A percentile compares a stretch with the other conserved stretches of the same genome.
phyloP scores from a whole-genome alignment of 2,329 filamentous ascomycete species.

The Neonectria neomacrospora region DNA sequence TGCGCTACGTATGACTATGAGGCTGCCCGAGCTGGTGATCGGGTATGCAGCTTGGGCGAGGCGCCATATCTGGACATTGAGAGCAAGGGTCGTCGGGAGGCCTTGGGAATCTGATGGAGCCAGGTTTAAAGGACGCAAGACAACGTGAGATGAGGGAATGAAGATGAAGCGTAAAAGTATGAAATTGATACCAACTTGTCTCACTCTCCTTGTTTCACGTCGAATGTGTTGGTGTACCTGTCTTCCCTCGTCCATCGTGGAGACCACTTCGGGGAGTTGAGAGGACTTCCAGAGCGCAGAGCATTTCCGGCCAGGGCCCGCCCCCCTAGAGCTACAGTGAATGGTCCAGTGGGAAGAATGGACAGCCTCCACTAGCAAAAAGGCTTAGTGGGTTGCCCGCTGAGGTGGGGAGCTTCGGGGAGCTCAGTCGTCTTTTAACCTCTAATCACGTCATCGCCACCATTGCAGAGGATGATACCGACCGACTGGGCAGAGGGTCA shows the following conservation, averaged over 20 bases:
- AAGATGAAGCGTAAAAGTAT: conserved; percentile 3
- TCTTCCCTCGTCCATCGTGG: too few species aligned
- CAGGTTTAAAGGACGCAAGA: conserved; percentile 1
- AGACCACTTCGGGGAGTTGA: too few species aligned
- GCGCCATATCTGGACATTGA: conserved; percentile 55
- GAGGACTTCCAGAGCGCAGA: too few species aligned
- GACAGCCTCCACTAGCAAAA: conserved; percentile 2
- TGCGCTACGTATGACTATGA: conserved; percentile 71
- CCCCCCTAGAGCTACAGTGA: too few species aligned
- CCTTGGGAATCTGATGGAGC: conserved; percentile 37
- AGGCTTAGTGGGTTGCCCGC: background rate
- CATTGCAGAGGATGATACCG: conserved; percentile 24
- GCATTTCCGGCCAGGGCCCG: too few species aligned
- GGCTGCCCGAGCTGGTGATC: conserved; percentile 54
- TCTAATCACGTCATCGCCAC: conserved; percentile 38
- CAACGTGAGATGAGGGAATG: conserved; percentile 4
- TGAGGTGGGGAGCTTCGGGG: conserved; percentile 16
- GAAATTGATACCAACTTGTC: conserved; percentile 10
- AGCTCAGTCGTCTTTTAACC: conserved; percentile 22
- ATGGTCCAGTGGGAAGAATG: background rate
- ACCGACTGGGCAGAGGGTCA: conserved; percentile 23
- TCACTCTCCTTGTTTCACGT: background rate
- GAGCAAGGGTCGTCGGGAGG: conserved; percentile 54
- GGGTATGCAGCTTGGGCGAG: conserved; percentile 56
- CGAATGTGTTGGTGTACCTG: background rate